Percentiles rank a stretch among this genome's conserved stretches.
phyloP scores from a whole-genome alignment of 148 eudicot genomes.

The Rheum nobile region DNA sequence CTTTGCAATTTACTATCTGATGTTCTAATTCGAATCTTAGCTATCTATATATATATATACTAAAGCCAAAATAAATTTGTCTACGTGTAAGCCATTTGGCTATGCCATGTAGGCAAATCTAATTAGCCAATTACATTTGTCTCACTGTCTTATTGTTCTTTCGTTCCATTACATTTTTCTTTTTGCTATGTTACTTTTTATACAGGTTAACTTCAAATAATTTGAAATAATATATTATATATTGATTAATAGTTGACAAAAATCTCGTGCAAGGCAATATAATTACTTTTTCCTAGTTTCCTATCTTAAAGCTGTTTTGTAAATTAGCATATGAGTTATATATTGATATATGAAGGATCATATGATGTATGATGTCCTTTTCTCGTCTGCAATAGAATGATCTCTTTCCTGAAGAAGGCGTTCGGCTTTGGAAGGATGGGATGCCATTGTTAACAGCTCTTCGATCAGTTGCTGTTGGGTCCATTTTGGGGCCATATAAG shows the following conservation, averaged over 20 bases:
- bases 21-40: not conserved
- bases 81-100: too few species aligned
- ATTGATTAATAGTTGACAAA: too few species aligned
- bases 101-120: too few species aligned
- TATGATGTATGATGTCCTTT: not conserved
- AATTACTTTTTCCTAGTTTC: too few species aligned
- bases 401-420: constrained; percentile 82
- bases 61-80: too few species aligned
- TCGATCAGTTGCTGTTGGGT: constrained; percentile 63
- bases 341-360: not conserved
- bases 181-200: too few species aligned
- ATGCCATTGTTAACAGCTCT: constrained; percentile 67
- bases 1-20: not conserved
- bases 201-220: too few species aligned
- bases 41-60: not conserved
- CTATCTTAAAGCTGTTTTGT: not conserved
- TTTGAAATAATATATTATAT: too few species aligned
- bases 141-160: too few species aligned
- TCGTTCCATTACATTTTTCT: too few species aligned
- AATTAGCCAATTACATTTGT: too few species aligned
- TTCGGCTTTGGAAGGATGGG: constrained; percentile 82
- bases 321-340: not conserved
- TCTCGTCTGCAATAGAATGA: constrained; percentile 46
- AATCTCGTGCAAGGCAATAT: not conserved
- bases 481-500: constrained; percentile 67